These are phyloP conservation scores for Handroanthus guayacan DNA, from an alignment of 257 asterid species.

Conservation along the genomic window DNA sequence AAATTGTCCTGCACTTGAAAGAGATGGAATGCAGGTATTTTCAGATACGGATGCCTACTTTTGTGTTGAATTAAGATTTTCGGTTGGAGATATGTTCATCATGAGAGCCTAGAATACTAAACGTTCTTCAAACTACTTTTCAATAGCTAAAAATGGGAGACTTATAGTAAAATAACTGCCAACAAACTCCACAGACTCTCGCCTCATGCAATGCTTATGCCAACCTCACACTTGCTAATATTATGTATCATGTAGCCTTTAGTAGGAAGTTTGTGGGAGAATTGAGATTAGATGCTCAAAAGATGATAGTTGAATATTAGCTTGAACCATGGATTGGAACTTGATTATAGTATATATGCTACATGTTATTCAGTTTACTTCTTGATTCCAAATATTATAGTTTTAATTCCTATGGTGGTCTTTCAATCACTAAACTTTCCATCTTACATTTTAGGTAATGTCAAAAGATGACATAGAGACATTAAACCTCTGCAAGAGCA, in stretches of 20 bases:
- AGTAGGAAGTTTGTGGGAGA: too few species aligned
- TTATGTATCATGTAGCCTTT: too few species aligned
- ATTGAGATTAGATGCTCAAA: too few species aligned
- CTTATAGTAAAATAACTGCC: too few species aligned
- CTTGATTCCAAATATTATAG: not conserved
- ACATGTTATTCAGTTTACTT: not conserved
- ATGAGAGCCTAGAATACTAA: not conserved
- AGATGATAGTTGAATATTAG: too few species aligned
- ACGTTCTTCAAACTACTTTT: too few species aligned
- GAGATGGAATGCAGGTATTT: constrained; percentile 90
- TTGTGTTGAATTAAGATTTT: constrained; percentile 3
- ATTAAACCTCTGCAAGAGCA: constrained; percentile 71
- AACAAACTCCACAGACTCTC: too few species aligned
- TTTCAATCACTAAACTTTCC: constrained; percentile 1
- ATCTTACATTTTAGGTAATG: constrained; percentile 50
- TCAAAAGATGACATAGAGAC: constrained; percentile 75
- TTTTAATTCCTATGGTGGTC: not conserved
- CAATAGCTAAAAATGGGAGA: too few species aligned
- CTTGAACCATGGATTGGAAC: too few species aligned
- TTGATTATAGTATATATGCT: too few species aligned
- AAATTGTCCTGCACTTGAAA: constrained; percentile 66
- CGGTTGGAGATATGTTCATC: not conserved
- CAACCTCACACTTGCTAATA: too few species aligned
- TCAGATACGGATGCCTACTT: constrained; percentile 1
- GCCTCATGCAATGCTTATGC: too few species aligned